Conservation (phyloP, 1,284 basidiomycete species). For the Fereydounia khargensis region DNA sequence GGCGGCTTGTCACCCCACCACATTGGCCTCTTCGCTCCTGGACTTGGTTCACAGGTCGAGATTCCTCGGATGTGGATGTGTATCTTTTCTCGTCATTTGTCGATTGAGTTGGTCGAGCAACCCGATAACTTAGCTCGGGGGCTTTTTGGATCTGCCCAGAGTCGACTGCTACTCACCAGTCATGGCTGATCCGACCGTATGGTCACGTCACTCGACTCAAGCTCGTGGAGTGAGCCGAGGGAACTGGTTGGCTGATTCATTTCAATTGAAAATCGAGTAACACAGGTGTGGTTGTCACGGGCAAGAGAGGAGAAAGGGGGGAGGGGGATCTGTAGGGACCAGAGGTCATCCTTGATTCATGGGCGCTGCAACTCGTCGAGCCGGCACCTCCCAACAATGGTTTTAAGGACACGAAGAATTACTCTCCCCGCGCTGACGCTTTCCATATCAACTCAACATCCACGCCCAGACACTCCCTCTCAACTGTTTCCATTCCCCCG, state of each 20-base stretch:
- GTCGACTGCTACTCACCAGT: neutral
- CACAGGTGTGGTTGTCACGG: neutral
- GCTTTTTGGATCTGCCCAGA: too few relatives aligned
- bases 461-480: slow-evolving; percentile 10
- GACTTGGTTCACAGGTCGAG: too few relatives aligned
- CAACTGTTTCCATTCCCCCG: slow-evolving; percentile 9
- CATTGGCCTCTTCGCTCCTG: neutral
- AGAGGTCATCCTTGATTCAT: slow-evolving; percentile 43
- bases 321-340: slow-evolving; percentile 21
- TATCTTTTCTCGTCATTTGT: too few relatives aligned
- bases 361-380: slow-evolving; percentile 20
- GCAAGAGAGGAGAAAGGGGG: neutral
- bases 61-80: too few relatives aligned
- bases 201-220: neutral
- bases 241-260: neutral
- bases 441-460: neutral
- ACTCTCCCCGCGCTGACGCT: slow-evolving; percentile 29
- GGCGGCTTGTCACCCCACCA: slow-evolving; percentile 8
- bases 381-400: slow-evolving; percentile 41
- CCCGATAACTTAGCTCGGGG: neutral
- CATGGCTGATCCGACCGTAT: neutral
- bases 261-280: slow-evolving; percentile 1
- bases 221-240: neutral
- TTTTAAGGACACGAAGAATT: slow-evolving; percentile 31
- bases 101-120: neutral